These are phyloP conservation scores for Lablab purpureus DNA, from an alignment of 306 rosid species.

Conservation along the genomic window DNA sequence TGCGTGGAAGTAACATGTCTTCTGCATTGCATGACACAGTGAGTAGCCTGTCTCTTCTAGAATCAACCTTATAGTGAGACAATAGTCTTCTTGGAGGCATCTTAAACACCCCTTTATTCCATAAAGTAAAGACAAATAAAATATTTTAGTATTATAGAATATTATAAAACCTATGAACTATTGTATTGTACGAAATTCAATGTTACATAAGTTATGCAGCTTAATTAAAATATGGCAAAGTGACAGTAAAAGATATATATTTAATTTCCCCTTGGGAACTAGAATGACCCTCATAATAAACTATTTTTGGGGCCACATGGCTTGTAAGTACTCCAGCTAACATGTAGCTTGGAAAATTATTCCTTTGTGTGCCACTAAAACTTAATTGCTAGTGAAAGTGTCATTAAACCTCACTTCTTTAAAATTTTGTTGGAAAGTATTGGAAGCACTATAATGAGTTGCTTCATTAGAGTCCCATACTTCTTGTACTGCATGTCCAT, in stretches of 20 bases:
- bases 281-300: conserved; percentile 5
- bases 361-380: conserved; percentile 38
- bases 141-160: conserved; percentile 17
- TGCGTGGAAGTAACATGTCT: conserved; percentile 88
- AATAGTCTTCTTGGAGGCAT: conserved; percentile 90
- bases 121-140: conserved; percentile 40
- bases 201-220: neutral
- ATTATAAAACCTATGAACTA: neutral
- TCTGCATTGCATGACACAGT: conserved; percentile 91
- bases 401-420: conserved; percentile 7
- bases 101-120: conserved; percentile 76
- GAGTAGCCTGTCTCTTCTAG: conserved; percentile 62
- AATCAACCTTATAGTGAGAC: conserved; percentile 89
- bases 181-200: conserved; percentile 34
- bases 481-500: conserved; percentile 44
- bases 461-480: conserved; percentile 27
- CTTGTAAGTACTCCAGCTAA: conserved; percentile 27
- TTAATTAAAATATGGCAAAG: neutral
- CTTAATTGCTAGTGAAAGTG: conserved; percentile 25
- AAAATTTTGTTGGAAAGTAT: conserved; percentile 14
- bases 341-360: conserved; percentile 21
- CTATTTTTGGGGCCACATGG: conserved; percentile 10
- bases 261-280: conserved; percentile 16
- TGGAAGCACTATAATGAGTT: conserved; percentile 36
- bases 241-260: conserved; percentile 3